phyloP scores from a whole-genome alignment of 306 rosid genomes.

The Inga leiocalycina region DNA sequence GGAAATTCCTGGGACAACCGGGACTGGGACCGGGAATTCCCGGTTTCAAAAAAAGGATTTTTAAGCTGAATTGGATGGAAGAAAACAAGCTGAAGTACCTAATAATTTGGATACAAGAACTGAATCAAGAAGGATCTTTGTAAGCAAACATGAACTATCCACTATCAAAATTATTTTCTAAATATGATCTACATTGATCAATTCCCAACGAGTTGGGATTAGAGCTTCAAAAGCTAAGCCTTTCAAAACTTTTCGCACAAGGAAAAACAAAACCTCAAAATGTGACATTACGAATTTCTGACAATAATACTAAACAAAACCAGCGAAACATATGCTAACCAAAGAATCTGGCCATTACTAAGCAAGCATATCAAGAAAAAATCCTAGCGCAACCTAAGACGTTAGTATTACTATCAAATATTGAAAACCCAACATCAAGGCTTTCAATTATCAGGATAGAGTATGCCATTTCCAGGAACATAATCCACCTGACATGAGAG shows the following conservation, averaged over 20 bases:
- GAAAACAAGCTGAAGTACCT: too few species aligned
- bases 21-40: too few species aligned
- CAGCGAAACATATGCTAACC: neutral
- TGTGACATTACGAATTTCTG: neutral
- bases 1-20: too few species aligned
- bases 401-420: neutral
- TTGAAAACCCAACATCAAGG: conserved; percentile 15
- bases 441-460: conserved; percentile 30
- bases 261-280: neutral
- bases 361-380: neutral
- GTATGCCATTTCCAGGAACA: conserved; percentile 15
- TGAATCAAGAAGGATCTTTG: too few species aligned
- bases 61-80: too few species aligned
- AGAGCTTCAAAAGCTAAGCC: neutral
- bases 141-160: too few species aligned
- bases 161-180: too few species aligned
- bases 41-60: too few species aligned
- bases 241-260: neutral
- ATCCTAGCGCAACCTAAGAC: neutral
- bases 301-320: too few species aligned
- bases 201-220: too few species aligned
- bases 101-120: too few species aligned
- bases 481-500: conserved; percentile 14
- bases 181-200: too few species aligned
- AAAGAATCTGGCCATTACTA: neutral